Evolutionary conservation across 768 basidiomycete species (phyloP), one percentile per base, ranked within the genome.

Genomic region (Phlegmacium glaucopus): DNA sequence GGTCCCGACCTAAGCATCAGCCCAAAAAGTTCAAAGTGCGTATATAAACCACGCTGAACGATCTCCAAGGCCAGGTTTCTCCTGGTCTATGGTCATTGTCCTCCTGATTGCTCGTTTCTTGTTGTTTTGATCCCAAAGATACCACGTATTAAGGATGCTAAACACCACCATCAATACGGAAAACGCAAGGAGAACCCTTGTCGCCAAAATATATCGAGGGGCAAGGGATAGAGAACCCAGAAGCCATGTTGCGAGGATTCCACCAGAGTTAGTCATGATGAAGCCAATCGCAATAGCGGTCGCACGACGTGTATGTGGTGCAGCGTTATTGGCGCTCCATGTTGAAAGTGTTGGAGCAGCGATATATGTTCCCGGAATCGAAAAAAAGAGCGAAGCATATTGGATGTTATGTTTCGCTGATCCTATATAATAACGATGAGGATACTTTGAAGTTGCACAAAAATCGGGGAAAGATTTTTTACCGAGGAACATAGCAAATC

Each of bases 261-360:
- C 80, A 9, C 81, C 80, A 0, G 72, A 65, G 56, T 83, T 83
- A 17, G 77, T 77, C 70, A 77, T 70, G 53, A 78, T 77, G 51
- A 80, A 78, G 1, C 73, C 72, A 18, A 82, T 70, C 13, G 81
- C 82, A 42, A 83, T 70, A 28, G 76, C 68, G 1, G 82, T 81
- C 1, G 81, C 83, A 13, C 83, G 75, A 25, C 80, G 69, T 36
- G 72, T 62, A 50, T 80, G 70, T 0, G 82, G 83, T 6, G 76
- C 67, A 6, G 77, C 69, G 64, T 84, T 85, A 63, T 85, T 84
- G 9, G 82, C 75, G 44, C 68, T 64, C 83, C 83, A 85, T 0
- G 82, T 77, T 3, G 71, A 70, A 26, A 81, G 60, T 0, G 80
- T 68, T 2, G 82, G 80, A 3, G 76, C 79, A 1, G 69, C 60